Conservation (phyloP, 371 early-diverging fungal species). For the Hamiltosporidium tvaerminnensis region DNA sequence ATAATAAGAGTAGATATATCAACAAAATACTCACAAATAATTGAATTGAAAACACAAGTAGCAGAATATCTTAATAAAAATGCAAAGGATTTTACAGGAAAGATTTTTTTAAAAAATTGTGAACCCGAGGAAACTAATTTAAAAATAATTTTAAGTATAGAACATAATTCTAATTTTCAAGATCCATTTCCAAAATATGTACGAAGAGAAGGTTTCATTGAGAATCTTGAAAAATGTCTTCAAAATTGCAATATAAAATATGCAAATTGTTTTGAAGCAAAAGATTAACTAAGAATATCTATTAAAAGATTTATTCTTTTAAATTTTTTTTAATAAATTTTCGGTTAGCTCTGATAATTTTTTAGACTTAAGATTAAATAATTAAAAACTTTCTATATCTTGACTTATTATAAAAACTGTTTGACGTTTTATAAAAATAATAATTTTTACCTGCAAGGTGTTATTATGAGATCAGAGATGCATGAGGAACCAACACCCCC, state of each 20-base stretch:
- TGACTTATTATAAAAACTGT: too few relatives aligned
- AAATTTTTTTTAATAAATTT: too few relatives aligned
- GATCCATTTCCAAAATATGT: constrained; percentile 30
- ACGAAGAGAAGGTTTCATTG: constrained; percentile 23
- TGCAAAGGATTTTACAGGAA: constrained; percentile 30
- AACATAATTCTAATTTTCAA: constrained; percentile 48
- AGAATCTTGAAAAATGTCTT: constrained; percentile 26
- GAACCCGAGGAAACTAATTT: constrained; percentile 20
- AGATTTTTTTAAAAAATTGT: constrained; percentile 28
- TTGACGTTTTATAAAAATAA: too few relatives aligned
- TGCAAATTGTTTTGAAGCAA: not conserved
- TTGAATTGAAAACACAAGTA: constrained; percentile 27
- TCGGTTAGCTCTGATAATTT: too few relatives aligned
- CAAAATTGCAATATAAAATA: constrained; percentile 4
- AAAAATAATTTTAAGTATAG: constrained; percentile 27
- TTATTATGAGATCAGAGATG: too few relatives aligned
- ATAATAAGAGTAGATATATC: constrained; percentile 18
- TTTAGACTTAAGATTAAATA: too few relatives aligned
- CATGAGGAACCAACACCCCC: too few relatives aligned
- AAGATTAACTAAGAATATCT: too few relatives aligned
- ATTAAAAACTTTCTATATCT: too few relatives aligned
- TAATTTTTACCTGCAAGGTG: too few relatives aligned
- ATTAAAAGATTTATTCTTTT: too few relatives aligned
- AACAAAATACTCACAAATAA: constrained; percentile 27
- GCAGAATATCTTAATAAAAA: constrained; percentile 16